A percentile compares a stretch with the other conserved stretches of the same genome.
Evolutionary conservation across 331 rosid genomes (phyloP).

Genomic region (Pyracantha coccinea): DNA sequence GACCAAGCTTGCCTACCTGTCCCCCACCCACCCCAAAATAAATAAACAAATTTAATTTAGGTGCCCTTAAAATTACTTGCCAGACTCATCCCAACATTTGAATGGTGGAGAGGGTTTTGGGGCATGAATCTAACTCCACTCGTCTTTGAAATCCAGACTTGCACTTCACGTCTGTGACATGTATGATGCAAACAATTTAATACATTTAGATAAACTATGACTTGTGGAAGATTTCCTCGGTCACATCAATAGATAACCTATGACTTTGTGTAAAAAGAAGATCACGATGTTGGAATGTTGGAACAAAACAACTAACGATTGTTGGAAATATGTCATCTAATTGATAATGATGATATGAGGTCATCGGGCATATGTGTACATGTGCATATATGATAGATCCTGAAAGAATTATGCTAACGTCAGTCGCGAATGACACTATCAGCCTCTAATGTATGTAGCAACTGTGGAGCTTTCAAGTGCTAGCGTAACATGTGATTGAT

Average conservation of each 20-base stretch:
- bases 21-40: not conserved
- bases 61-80: not conserved
- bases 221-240: not conserved
- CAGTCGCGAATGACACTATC: no score
- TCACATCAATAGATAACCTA: not conserved
- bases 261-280: not conserved
- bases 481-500: not conserved
- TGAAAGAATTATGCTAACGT: not conserved
- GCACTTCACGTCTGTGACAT: not conserved
- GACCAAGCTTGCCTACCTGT: constrained; percentile 10
- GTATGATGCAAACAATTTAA: not conserved
- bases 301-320: not conserved
- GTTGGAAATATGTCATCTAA: not conserved
- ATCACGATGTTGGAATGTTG: constrained; percentile 2
- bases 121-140: not conserved
- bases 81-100: not conserved
- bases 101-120: not conserved
- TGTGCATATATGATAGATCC: no score
- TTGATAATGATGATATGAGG: not conserved
- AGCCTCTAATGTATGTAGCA: no score
- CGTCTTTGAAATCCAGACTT: not conserved
- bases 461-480: not conserved
- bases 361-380: not conserved
- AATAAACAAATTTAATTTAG: not conserved
- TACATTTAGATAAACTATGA: not conserved